These are phyloP conservation scores for Diospyros kaki DNA, from an alignment of 148 eudicot genomes.

Conservation along the genomic window DNA sequence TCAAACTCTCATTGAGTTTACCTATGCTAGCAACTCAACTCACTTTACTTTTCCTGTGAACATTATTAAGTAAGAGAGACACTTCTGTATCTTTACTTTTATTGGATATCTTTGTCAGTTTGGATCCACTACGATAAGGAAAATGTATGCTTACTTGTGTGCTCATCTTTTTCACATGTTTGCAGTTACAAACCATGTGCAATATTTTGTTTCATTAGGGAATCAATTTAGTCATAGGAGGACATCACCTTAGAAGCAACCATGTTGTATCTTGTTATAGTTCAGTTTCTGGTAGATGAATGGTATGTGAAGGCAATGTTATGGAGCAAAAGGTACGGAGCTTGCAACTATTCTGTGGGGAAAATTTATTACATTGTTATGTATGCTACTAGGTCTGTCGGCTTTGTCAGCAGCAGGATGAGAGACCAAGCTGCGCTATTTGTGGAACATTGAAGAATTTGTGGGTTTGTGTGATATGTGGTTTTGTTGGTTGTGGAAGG, in stretches of 20 bases:
- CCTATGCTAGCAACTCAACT: background rate
- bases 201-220: background rate
- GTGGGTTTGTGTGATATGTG: constrained; percentile 91
- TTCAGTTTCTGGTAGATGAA: background rate
- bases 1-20: background rate
- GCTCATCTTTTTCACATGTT: background rate
- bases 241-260: background rate
- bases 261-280: background rate
- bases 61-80: background rate
- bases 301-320: background rate
- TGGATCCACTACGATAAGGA: background rate
- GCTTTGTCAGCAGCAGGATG: constrained; percentile 89
- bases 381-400: constrained; percentile 66
- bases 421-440: constrained; percentile 70
- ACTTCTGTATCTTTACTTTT: background rate
- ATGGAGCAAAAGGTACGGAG: background rate
- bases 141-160: background rate
- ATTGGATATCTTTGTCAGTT: background rate
- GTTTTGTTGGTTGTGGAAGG: constrained; percentile 99
- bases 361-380: constrained; percentile 9
- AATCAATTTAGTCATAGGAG: background rate
- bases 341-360: background rate
- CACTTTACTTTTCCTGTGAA: background rate
- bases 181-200: background rate
- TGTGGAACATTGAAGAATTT: constrained; percentile 76